Evolutionary conservation across 495 filamentous ascomycete species (phyloP).

Genomic region (Penicillium mononematosum): DNA sequence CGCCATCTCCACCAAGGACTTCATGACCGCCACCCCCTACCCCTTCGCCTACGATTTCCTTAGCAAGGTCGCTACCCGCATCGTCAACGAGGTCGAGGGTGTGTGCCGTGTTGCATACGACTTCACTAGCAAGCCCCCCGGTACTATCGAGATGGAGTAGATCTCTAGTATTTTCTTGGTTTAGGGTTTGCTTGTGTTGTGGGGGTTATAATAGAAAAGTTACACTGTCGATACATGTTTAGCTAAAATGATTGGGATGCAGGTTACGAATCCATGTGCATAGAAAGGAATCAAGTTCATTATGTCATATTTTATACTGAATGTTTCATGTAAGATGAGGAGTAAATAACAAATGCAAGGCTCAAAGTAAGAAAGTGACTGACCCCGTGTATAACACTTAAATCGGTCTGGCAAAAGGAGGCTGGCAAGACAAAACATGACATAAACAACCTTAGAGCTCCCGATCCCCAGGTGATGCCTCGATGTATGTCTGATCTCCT

Average conservation of each 20-base stretch:
- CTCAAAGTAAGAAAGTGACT: background rate
- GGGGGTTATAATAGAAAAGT: constrained; percentile 7
- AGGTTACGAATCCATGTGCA: constrained; percentile 9
- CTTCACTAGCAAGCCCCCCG: constrained; percentile 77
- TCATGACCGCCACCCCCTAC: constrained; percentile 79
- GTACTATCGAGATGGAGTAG: constrained; percentile 75
- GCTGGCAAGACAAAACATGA: background rate
- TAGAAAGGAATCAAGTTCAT: constrained; percentile 9
- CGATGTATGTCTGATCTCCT: constrained; percentile 1
- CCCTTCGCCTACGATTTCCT: constrained; percentile 66
- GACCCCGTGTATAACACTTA: background rate
- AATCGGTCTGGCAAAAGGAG: background rate
- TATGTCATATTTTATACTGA: background rate
- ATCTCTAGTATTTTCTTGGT: background rate
- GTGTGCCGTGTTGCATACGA: constrained; percentile 62
- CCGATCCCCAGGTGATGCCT: background rate
- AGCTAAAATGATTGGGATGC: constrained; percentile 10
- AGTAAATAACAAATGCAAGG: background rate
- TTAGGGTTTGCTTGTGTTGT: background rate
- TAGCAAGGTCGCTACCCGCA: constrained; percentile 64
- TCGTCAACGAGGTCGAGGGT: constrained; percentile 83
- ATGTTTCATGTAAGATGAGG: background rate
- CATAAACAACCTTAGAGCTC: background rate
- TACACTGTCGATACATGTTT: constrained; percentile 1
- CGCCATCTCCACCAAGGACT: constrained; percentile 75